Base-by-base conservation (phyloP, 805 yeast species). In the Teunomyces atbi region DNA sequence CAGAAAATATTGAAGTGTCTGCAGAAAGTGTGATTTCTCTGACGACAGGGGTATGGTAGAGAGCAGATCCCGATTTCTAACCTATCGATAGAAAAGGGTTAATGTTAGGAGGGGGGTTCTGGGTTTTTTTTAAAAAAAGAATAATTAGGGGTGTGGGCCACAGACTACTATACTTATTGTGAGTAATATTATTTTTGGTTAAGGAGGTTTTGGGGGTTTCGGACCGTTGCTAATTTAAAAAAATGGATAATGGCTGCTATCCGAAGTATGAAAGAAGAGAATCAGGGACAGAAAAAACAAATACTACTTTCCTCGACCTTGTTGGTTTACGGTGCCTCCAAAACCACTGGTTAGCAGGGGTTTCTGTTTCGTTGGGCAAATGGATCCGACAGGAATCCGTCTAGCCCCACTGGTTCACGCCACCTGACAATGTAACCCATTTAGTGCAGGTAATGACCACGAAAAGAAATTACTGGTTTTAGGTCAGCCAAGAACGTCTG, bases 401-500 rank as follows among this genome's bases (percentile, higher is more conserved):
- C 38, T 35, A 20, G 39, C 18, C 39, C 28, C 28, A 15, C 39
- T n/a, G 39, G 6, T n/a, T 21, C 23, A 16, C 16, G 16, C 8
- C n/a, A n/a, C 11, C 6, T 10, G 15, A 36, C 36, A 20, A 36
- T 36, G 28, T 19, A n/a, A 36, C 39, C 39, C 23, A 19, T 36
- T 36, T 36, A 13, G 39, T 36, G 28, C 39, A 13, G 16, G 39
- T 36, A 36, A 21, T 36, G 39, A 36, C 39, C 39, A 19, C 23
- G 16, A 21, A 12, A 13, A 36, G 15, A 21, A 36, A 19, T 36
- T 36, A 36, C 39, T 36, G 39, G 39, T 36, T 36, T 19, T 19
- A n/a, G 38, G 27, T 36, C 23, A 36, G 39, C 28, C 23, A 19
- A 21, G 11, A 21, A 36, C 13, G 39, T 21, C 23, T 36, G 11